These are phyloP conservation scores for Aspergillus coremiiformis DNA, from an alignment of 495 filamentous ascomycete species.

Conservation along the genomic window DNA sequence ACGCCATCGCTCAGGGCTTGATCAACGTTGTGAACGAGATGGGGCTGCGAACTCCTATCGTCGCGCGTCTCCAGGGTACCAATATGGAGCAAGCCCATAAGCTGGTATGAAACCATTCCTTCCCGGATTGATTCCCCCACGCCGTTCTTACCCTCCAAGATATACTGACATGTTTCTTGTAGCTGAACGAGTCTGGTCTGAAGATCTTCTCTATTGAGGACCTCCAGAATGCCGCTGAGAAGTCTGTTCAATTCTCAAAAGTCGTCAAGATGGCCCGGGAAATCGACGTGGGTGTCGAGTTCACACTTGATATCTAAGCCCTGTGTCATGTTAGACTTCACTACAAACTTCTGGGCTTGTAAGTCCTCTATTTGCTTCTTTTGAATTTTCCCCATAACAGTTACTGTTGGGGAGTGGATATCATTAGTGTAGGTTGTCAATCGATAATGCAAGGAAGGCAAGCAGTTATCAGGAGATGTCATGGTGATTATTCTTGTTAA, in stretches of 20 bases:
- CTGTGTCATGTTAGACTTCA: not conserved
- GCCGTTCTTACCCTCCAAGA: too few species aligned
- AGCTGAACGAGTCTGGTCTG: constrained; percentile 93
- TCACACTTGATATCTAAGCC: constrained; percentile 83
- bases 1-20: constrained; percentile 93
- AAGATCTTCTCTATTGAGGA: constrained; percentile 99
- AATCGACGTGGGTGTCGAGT: constrained; percentile 97
- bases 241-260: constrained; percentile 96
- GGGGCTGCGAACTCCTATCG: constrained; percentile 91
- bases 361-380: not conserved
- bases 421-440: not conserved
- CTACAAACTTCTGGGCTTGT: not conserved
- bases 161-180: constrained; percentile 7
- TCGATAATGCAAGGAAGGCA: not conserved
- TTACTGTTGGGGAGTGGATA: not conserved
- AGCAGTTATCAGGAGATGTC: not conserved
- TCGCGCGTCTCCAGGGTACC: constrained; percentile 93
- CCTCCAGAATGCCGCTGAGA: constrained; percentile 94
- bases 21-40: constrained; percentile 90
- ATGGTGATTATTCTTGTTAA: not conserved
- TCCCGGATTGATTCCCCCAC: not conserved
- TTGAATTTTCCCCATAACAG: not conserved
- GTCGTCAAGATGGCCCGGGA: constrained; percentile 98
- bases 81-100: constrained; percentile 96
- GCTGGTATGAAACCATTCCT: constrained; percentile 43